phyloP scores from a whole-genome alignment of 805 yeast species.

The Nakazawaea ishiwadae region DNA sequence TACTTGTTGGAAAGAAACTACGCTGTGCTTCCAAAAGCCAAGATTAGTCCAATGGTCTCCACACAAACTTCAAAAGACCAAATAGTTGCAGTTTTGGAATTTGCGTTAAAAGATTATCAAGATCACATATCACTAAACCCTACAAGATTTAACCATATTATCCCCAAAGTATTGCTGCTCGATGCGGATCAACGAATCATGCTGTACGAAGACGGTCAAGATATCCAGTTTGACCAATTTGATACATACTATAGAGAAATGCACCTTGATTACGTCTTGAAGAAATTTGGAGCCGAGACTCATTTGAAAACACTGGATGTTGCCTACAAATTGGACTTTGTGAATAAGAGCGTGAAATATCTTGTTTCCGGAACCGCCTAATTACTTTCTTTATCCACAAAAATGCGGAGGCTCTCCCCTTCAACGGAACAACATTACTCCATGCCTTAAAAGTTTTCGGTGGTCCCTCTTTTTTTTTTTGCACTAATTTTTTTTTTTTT shows the following conservation, averaged over 20 bases:
- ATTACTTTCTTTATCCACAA: background rate
- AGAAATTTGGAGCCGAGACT: background rate
- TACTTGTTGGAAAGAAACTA: conserved; percentile 4
- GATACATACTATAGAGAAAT: background rate
- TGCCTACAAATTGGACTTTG: background rate
- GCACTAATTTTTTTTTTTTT: too few species aligned
- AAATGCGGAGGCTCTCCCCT: too few species aligned
- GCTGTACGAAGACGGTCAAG: background rate
- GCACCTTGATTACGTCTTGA: conserved; percentile 1
- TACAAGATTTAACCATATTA: background rate
- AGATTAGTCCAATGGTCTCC: background rate
- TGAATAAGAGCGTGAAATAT: background rate
- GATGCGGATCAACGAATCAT: background rate
- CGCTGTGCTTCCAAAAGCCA: background rate
- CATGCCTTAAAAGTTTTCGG: too few species aligned
- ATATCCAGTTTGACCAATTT: background rate
- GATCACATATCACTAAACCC: background rate
- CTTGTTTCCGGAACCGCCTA: conserved; percentile 1
- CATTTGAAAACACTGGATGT: background rate
- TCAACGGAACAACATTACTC: too few species aligned
- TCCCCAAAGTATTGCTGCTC: conserved; percentile 2
- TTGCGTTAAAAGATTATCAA: background rate
- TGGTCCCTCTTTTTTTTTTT: too few species aligned
- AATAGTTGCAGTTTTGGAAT: background rate
- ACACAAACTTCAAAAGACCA: background rate